Conservation (phyloP, 768 basidiomycete species). For the Agaricus blazei region DNA sequence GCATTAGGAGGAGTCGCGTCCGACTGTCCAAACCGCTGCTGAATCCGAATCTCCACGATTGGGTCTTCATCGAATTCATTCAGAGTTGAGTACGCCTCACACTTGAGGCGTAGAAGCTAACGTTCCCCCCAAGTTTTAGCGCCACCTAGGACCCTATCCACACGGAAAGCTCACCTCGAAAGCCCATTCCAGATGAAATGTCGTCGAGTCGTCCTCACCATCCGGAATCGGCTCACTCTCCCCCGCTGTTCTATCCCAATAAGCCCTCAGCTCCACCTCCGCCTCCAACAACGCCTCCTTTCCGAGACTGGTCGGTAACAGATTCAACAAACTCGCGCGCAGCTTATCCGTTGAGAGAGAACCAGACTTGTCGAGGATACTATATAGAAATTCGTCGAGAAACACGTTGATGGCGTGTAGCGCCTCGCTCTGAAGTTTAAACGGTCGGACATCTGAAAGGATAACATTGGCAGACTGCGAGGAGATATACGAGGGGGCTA, state of each 20-base stretch:
- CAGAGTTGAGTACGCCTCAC: constrained; percentile 83
- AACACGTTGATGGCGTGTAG: constrained; percentile 74
- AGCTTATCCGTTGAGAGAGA: constrained; percentile 73
- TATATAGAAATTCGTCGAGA: constrained; percentile 80
- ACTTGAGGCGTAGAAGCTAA: constrained; percentile 77
- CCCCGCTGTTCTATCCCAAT: constrained; percentile 68
- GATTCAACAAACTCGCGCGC: constrained; percentile 62
- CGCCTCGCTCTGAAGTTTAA: constrained; percentile 75
- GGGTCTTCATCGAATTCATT: constrained; percentile 78
- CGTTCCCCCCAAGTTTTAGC: constrained; percentile 10
- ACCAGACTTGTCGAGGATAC: constrained; percentile 58
- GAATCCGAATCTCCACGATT: constrained; percentile 54
- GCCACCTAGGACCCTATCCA: background rate
- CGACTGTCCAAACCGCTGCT: constrained; percentile 53
- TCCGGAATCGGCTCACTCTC: constrained; percentile 22
- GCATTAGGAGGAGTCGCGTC: constrained; percentile 47
- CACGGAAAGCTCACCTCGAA: constrained; percentile 54
- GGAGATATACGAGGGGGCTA: constrained; percentile 75
- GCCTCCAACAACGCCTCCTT: constrained; percentile 92
- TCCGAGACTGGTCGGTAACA: constrained; percentile 77
- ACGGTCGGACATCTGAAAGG: constrained; percentile 90
- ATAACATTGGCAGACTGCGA: constrained; percentile 84
- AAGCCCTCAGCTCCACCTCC: constrained; percentile 86
- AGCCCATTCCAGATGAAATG: constrained; percentile 68
- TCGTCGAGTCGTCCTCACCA: constrained; percentile 46